These are phyloP conservation scores for Fusarium protoensiforme DNA, from an alignment of 2,329 filamentous ascomycete genomes.

Conservation along the genomic window DNA sequence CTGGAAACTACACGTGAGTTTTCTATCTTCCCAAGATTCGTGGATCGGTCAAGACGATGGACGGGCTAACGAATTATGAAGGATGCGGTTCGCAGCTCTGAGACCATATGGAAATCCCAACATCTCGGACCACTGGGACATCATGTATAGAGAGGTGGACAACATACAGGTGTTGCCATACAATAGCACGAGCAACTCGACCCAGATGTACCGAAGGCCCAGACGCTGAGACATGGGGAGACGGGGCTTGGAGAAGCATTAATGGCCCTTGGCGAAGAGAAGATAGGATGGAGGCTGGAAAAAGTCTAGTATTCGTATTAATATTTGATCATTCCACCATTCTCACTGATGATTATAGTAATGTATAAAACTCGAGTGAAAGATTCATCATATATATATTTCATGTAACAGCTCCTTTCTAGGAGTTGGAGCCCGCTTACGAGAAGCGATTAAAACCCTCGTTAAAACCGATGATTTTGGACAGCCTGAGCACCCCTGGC, in stretches of 20 bases:
- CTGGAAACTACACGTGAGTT: conserved; percentile 55
- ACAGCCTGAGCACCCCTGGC: conserved; percentile 2
- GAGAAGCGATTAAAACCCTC: conserved; percentile 9
- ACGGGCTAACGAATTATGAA: conserved; percentile 28
- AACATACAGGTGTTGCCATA: conserved; percentile 49
- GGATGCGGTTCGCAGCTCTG: conserved; percentile 55
- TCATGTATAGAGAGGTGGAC: conserved; percentile 47
- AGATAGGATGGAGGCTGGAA: not conserved
- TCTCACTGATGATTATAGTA: not conserved
- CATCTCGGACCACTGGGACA: conserved; percentile 55
- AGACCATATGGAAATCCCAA: conserved; percentile 55
- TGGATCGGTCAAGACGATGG: not conserved
- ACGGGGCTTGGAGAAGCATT: not conserved
- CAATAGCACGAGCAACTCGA: conserved; percentile 44
- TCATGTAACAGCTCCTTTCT: conserved; percentile 7
- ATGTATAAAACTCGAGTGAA: not conserved
- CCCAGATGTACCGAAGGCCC: conserved; percentile 23
- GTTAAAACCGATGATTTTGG: not conserved
- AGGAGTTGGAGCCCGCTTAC: conserved; percentile 7
- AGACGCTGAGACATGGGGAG: not conserved
- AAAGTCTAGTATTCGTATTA: not conserved
- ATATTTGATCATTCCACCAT: not conserved
- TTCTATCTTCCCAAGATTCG: not conserved
- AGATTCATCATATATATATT: conserved; percentile 5
- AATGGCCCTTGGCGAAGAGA: not conserved